phyloP scores from a whole-genome alignment of 2,329 filamentous ascomycete genomes.

The Thelonectria olida region DNA sequence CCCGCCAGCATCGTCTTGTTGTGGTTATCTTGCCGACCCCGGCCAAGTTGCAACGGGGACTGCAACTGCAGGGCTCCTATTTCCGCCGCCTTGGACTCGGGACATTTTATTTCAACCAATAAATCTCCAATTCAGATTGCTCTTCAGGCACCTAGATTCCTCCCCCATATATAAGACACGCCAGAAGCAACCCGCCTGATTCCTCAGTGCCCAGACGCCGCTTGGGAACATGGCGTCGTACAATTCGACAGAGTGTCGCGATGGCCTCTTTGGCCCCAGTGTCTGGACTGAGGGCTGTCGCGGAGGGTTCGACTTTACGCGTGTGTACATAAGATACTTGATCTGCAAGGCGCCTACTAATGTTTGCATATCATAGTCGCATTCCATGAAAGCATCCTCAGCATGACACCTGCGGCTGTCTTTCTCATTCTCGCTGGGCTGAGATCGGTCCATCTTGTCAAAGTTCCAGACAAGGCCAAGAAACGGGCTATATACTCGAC shows the following conservation, averaged over 20 bases:
- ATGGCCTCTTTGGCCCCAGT: conserved; percentile 42
- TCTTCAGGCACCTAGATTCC: neutral
- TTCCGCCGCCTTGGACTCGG: too few species aligned
- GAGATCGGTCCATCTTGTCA: conserved; percentile 37
- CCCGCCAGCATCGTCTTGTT: too few species aligned
- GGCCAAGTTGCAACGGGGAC: neutral
- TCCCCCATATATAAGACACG: too few species aligned
- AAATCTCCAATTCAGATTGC: too few species aligned
- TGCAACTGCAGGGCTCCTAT: too few species aligned
- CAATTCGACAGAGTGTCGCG: conserved; percentile 40
- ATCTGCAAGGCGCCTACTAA: too few species aligned
- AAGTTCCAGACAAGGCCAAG: conserved; percentile 35
- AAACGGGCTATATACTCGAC: conserved; percentile 37
- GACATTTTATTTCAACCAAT: too few species aligned
- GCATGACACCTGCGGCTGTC: conserved; percentile 33
- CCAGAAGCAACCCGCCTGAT: too few species aligned
- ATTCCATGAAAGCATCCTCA: conserved; percentile 43
- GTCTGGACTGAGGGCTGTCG: conserved; percentile 42
- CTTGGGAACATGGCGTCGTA: conserved; percentile 37
- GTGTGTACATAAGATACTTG: too few species aligned
- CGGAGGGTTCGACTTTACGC: conserved; percentile 45
- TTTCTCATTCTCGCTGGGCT: conserved; percentile 37
- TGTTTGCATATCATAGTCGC: too few species aligned
- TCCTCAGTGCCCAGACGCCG: too few species aligned
- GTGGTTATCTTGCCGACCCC: too few species aligned